Evolutionary conservation across 192 early-diverging fungal genomes (phyloP).

Genomic region (Mortierella antarctica): DNA sequence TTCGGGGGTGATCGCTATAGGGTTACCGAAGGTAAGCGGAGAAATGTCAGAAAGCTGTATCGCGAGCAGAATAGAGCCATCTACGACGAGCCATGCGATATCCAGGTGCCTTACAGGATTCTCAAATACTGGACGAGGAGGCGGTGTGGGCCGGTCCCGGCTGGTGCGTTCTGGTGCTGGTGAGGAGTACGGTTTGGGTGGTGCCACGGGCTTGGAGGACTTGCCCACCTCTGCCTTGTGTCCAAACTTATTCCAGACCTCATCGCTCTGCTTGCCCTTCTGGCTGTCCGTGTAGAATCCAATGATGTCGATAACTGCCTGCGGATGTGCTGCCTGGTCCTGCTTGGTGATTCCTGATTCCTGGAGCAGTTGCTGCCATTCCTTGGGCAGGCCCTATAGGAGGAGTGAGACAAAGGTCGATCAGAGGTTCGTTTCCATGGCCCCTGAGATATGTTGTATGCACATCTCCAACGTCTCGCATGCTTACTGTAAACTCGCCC

Average conservation of each 20-base stretch:
- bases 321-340: slow-evolving; percentile 95
- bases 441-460: not conserved
- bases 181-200: slow-evolving; percentile 9
- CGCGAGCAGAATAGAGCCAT: not conserved
- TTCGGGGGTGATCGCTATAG: slow-evolving; percentile 35
- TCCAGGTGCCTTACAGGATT: slow-evolving; percentile 20
- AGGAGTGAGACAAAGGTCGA: not conserved
- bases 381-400: slow-evolving; percentile 88
- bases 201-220: slow-evolving; percentile 21
- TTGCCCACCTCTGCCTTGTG: slow-evolving; percentile 22
- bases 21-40: not conserved
- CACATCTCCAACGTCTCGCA: no score
- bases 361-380: slow-evolving; percentile 93
- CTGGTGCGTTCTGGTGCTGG: slow-evolving; percentile 25
- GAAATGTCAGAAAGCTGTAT: not conserved
- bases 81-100: not conserved
- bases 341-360: slow-evolving; percentile 95
- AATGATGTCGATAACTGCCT: slow-evolving; percentile 90
- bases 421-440: not conserved
- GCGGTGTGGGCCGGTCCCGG: slow-evolving; percentile 24
- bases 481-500: slow-evolving; percentile 87
- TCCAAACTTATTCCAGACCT: slow-evolving; percentile 63
- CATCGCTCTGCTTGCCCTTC: slow-evolving; percentile 50
- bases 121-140: slow-evolving; percentile 47
- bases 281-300: slow-evolving; percentile 82